Evolutionary conservation across 148 eudicot species (phyloP).

Genomic region (Fagopyrum homotropicum): DNA sequence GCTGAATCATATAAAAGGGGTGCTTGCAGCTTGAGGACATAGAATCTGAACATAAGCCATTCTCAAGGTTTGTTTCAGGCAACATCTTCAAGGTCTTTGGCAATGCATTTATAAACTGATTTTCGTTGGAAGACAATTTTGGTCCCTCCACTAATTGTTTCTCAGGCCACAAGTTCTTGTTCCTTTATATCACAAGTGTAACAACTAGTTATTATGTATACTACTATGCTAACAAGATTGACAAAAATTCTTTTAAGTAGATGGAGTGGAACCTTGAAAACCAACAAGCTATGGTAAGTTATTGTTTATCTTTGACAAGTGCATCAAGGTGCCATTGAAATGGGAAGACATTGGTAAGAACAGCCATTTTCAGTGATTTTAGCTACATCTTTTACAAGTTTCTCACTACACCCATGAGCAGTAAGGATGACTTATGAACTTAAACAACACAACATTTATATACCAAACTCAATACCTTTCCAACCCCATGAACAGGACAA

Average conservation of each 20-base stretch:
- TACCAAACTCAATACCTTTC: too few relatives aligned
- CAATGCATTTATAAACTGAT: too few relatives aligned
- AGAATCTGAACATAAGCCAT: neutral
- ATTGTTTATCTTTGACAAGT: neutral
- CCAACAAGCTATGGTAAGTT: neutral
- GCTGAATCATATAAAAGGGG: neutral
- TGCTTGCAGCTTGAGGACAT: neutral
- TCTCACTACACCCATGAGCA: neutral
- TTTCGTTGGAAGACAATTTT: too few relatives aligned
- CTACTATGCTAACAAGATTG: neutral
- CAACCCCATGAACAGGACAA: neutral
- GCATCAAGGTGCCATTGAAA: neutral
- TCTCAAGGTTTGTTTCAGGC: neutral
- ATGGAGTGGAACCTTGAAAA: neutral
- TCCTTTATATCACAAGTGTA: neutral
- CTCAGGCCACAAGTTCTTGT: neutral
- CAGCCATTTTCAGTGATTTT: neutral
- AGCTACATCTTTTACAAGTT: neutral
- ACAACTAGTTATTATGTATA: neutral
- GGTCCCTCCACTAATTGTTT: neutral
- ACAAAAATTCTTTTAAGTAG: neutral
- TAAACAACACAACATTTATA: neutral
- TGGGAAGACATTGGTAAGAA: neutral
- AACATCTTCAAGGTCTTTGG: neutral
- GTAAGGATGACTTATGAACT: neutral